Base-by-base conservation (phyloP, 495 filamentous ascomycete species). In the Opeltia flavorubescens region DNA sequence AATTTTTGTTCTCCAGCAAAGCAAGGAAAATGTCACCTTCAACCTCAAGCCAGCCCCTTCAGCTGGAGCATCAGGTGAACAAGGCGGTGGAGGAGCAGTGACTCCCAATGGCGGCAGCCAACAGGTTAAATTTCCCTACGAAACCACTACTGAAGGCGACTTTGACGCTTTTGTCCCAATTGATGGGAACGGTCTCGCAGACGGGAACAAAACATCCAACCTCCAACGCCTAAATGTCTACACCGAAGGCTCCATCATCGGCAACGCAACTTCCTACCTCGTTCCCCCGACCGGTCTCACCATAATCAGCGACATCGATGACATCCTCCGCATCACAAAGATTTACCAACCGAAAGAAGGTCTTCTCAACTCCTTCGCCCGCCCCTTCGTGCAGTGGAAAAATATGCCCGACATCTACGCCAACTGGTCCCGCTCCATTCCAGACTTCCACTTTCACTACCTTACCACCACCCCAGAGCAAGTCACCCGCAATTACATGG, bases 401-500 rank as follows among this genome's bases (percentile, higher is more conserved):
- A 77, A 89, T 57, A 89, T 88, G 84, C 83, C 84, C 0, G 72
- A 72, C 4, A 74, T 83, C 50, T 84, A 85, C 59, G 68, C 72
- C 28, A 79, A 82, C 47, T 82, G 79, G 78, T 76, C 74, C 0
- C 59, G 58, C 11, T 67, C 61, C 28, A 63, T 81, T n/a, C 68
- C 70, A 2, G 61, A 80, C 53, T 66, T 78, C 51, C 84, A 87
- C 59, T 89, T 87, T 66, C 83, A 88, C 61, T 89, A 89, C 59
- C 72, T 89, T 24, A 88, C 83, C 7, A 89, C 84, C 0, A 88
- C 84, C 2, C 84, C 84, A 1, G 83, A 89, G 61, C 84, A 89
- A 60, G 66, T 76, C 12, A 86, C 84, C 0, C 66, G 83, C 5
- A 78, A 78, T 50, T 89, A 87, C 64, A 84, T 84, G 81, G 72